Evolutionary conservation across 306 rosid species (phyloP), one percentile per base, ranked within the genome.

Genomic region (Rubus idaeus): DNA sequence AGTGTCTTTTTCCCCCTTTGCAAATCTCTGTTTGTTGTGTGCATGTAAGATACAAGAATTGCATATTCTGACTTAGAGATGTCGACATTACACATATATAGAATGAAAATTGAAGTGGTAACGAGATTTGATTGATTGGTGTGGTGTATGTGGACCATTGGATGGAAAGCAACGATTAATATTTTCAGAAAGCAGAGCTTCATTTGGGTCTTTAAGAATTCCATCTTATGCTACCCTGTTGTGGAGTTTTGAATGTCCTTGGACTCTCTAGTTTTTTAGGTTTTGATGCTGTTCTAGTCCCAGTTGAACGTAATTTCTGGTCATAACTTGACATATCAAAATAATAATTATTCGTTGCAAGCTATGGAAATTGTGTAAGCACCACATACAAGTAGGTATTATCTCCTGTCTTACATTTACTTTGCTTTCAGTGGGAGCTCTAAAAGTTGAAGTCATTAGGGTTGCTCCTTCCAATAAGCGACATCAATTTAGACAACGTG

Each of bases 391-490:
- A 70, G 23, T 73, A 9, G 20, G 40, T 57, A 8, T 45, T 14
- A 46, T 69, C 35, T 75, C 10, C 11, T 7, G 45, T n/a, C 58
- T 61, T 35, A 66, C 14, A n/a, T 71, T 66, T 45, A n/a, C 35
- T 53, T 53, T 70, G 10, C 57, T 77, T 41, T 50, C 79, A 84
- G 88, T 69, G 65, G 76, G 68, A 55, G 71, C 66, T 45, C 67
- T 85, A 75, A 90, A 87, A 79, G 78, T 84, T 46, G 83, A 74
- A 77, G 82, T 82, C 60, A 47, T 86, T 72, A 87, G 73, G 83
- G 73, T 83, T 51, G 76, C 82, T 73, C 77, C 83, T 70, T 85
- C 88, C 16, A 76, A 40, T 51, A 83, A 62, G 61, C 80, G 82
- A 23, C 70, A 37, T 75, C 71, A 73, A 55, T 80, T 70, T 12